phyloP scores from a whole-genome alignment of 116 monocot genomes.

The Dioscorea cayenensis region DNA sequence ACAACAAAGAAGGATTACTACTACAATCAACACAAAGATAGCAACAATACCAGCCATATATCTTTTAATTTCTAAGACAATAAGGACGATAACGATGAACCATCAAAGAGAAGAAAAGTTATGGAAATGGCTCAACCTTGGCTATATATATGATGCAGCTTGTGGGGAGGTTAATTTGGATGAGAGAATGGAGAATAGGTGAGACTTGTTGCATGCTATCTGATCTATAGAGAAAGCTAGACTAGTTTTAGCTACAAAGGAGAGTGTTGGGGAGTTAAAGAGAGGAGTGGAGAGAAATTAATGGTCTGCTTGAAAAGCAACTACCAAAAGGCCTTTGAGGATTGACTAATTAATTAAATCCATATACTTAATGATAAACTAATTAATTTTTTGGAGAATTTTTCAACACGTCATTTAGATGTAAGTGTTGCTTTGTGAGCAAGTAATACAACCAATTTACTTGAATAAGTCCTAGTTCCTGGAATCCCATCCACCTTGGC shows the following conservation, averaged over 20 bases:
- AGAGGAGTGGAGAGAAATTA: not conserved
- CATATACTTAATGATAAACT: too few species aligned
- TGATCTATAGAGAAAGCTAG: not conserved
- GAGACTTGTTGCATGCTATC: too few species aligned
- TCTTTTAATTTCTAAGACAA: not conserved
- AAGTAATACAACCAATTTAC: too few species aligned
- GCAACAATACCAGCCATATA: not conserved
- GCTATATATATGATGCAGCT: too few species aligned
- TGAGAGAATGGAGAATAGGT: too few species aligned
- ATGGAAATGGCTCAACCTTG: not conserved
- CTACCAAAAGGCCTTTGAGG: not conserved
- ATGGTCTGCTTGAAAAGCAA: not conserved
- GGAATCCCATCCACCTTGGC: too few species aligned
- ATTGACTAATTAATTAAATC: too few species aligned
- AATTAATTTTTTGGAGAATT: too few species aligned
- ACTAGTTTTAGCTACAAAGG: not conserved
- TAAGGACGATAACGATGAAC: not conserved
- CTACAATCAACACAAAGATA: slow-evolving; percentile 1
- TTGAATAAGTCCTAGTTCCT: too few species aligned
- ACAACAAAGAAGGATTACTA: not conserved
- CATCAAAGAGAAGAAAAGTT: not conserved
- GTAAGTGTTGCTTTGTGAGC: too few species aligned
- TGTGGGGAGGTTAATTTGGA: not conserved
- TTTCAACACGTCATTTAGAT: too few species aligned
- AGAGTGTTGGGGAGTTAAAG: not conserved